Percentiles rank a stretch among this genome's conserved stretches.
Conservation (phyloP, 192 early-diverging fungal genomes). For the Backusella circina region DNA sequence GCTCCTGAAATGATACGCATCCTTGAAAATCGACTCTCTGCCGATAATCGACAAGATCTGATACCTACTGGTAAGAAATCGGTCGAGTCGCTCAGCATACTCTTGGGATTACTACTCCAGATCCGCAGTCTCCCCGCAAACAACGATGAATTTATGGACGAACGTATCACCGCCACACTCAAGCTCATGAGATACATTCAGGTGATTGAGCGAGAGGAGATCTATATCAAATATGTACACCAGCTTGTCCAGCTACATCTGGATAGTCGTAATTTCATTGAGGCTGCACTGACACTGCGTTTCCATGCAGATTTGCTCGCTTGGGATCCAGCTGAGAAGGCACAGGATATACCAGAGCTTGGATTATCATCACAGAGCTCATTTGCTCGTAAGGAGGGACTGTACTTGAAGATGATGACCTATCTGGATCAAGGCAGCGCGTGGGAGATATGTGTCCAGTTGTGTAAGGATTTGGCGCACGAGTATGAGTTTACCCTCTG, state of each 20-base stretch:
- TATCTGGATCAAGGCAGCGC: constrained; percentile 60
- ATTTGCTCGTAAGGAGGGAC: constrained; percentile 61
- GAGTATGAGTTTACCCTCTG: constrained; percentile 54
- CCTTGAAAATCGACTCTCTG: background rate
- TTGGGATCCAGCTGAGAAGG: constrained; percentile 52
- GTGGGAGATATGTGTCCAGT: constrained; percentile 69
- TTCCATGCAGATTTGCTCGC: constrained; percentile 63
- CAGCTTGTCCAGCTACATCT: constrained; percentile 57
- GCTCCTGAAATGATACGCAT: constrained; percentile 20
- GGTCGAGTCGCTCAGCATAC: constrained; percentile 44
- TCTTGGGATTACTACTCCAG: constrained; percentile 48
- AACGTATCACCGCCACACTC: constrained; percentile 55
- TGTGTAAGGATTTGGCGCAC: constrained; percentile 57
- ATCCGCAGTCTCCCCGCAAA: constrained; percentile 51
- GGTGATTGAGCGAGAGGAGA: constrained; percentile 49
- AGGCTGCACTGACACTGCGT: constrained; percentile 65
- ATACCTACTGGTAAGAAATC: constrained; percentile 25
- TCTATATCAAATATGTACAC: constrained; percentile 70
- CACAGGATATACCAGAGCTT: constrained; percentile 49
- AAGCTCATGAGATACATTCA: constrained; percentile 65
- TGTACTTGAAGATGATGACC: constrained; percentile 55
- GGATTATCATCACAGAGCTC: constrained; percentile 48
- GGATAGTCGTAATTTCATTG: constrained; percentile 49
- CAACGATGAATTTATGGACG: constrained; percentile 54
- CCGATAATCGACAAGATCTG: background rate